Base-by-base conservation (phyloP, 139 green algal genomes). In the Gonium pectorale region DNA sequence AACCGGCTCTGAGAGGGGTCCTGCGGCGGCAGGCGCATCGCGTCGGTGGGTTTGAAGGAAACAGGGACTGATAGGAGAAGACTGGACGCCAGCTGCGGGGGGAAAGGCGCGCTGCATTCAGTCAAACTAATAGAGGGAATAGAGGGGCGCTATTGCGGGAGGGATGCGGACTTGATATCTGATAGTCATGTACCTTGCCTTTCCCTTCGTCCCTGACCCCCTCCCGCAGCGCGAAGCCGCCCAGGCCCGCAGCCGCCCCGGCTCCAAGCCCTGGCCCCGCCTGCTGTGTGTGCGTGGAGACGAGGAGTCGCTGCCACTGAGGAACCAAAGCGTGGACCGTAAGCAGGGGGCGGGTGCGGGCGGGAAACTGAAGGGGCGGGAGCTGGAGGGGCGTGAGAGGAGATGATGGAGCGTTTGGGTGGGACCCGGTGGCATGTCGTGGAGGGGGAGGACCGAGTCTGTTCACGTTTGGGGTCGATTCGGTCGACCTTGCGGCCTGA, bases 231-330 rank as follows among this genome's bases (percentile, higher is more conserved):
- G 62, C 1, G 77, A 83, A 44, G 77, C 49, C 62, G 64, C 27
- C 9, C 64, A 33, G 35, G 35, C 64, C 27, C 64, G 79, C 6
- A n/a, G 17, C 21, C 62, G 37, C 2, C 35, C 63, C 24, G 62
- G 52, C 37, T n/a, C 40, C 35, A 54, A 38, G 33, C 35, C 60
- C 37, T 88, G 82, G 84, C 88, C 88, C 3, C 21, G 62, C 27
- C 38, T 83, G 27, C 15, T 66, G 13, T 91, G 70, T 33, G 54
- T 86, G 40, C 31, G 81, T 33, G 86, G 40, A 0, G 89, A 91
- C 46, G 82, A 91, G 73, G 86, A 92, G 73, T 24, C 62, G 5
- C 86, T 92, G 64, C 89, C 86, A 22, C 40, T 92, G 49, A 26
- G 40, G 60, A 73, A 75, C 6, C 43, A 40, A 22, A 90, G 78